Evolutionary conservation across 257 asterid species (phyloP).

Genomic region (Scutellaria minor): DNA sequence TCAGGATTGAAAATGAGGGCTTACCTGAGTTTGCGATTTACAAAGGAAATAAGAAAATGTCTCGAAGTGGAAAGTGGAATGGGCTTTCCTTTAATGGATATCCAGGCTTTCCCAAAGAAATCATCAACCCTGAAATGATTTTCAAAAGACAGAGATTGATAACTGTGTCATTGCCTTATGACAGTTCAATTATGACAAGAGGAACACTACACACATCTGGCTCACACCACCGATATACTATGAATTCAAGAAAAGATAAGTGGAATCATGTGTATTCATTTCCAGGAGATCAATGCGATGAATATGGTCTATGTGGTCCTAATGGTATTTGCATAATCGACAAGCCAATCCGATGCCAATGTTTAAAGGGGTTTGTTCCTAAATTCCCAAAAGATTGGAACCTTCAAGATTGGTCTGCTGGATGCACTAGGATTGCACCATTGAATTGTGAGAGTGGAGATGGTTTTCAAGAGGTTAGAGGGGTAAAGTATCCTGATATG

Average conservation of each 20-base stretch:
- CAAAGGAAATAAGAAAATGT: slow-evolving; percentile 4
- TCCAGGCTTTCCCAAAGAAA: neutral
- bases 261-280: neutral
- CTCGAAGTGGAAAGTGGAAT: slow-evolving; percentile 42
- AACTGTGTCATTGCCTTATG: neutral
- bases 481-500: neutral
- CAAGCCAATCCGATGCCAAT: slow-evolving; percentile 20
- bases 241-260: slow-evolving; percentile 13
- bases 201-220: slow-evolving; percentile 20
- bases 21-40: slow-evolving; percentile 31
- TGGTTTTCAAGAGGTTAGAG: slow-evolving; percentile 27
- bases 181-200: slow-evolving; percentile 16
- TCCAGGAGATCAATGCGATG: slow-evolving; percentile 21
- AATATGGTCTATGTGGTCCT: slow-evolving; percentile 36
- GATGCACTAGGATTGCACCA: slow-evolving; percentile 29
- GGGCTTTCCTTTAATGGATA: slow-evolving; percentile 36
- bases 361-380: slow-evolving; percentile 30
- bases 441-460: slow-evolving; percentile 30
- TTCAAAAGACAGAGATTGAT: slow-evolving; percentile 26
- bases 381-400: slow-evolving; percentile 21
- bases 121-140: neutral
- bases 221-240: neutral
- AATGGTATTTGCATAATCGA: slow-evolving; percentile 23
- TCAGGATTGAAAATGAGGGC: slow-evolving; percentile 25
- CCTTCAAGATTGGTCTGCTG: slow-evolving; percentile 36